Base-by-base conservation (phyloP, 169 alveolate genomes). In the Plasmodium reichenowi region DNA sequence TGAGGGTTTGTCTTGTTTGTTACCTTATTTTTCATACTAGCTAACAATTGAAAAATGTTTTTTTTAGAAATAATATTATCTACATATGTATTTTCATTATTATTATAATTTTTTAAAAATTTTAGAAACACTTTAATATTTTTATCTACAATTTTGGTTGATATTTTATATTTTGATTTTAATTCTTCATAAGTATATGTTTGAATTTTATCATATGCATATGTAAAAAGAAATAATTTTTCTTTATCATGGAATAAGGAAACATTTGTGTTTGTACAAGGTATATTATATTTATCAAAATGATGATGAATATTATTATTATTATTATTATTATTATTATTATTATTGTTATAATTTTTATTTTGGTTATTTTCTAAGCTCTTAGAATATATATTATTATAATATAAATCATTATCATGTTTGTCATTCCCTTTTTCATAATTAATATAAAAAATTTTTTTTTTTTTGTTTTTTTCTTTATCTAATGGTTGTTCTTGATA, bases 61-160 rank as follows among this genome's bases (percentile, higher is more conserved):
- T 59, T 45, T 60, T 67, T 74, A 13, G 4, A 15, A 20, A 74
- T 17, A 17, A 32, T 22, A 4, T 74, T 54, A 15, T 74, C 47
- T 22, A 74, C 9, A 26, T 20, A 24, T 4, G 66, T 43, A 52
- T 6, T 72, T 43, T 22, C 63, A 10, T 29, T 50, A 20, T 60
- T 20, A 74, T 38, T 3, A 62, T 15, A 26, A 24, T 64, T 78
- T n/a, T 58, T 67, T 32, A 78, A 8, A 78, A 78, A 78, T 3
- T 20, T 64, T 12, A 78, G 32, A 2, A 78, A 29, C 2, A 78
- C 12, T 43, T 78, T 78, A 9, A 78, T 56, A 78, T 78, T 78
- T 52, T 32, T 78, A 29, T 78, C 89, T 1, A 54, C 47, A 3
- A 78, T 17, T 78, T 78, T 78, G 0, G 89, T 78, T 20, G 64